phyloP scores from a whole-genome alignment of 2,329 filamentous ascomycete species.

The Lasiodiplodia gonubiensis region DNA sequence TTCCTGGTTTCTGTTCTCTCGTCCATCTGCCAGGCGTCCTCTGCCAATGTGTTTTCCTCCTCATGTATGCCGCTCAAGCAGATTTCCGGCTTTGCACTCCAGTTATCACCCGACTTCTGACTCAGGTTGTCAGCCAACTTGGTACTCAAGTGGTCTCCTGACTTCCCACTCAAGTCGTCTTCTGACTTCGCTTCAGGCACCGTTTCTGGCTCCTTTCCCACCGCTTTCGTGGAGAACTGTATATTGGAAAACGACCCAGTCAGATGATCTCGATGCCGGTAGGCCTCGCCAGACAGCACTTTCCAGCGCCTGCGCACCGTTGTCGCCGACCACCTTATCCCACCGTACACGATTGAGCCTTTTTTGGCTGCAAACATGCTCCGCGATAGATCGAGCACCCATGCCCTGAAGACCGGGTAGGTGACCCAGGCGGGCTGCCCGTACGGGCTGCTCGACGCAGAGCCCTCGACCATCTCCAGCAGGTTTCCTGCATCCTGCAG shows the following conservation, averaged over 20 bases:
- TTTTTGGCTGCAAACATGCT: background rate
- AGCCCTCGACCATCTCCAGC: conserved; percentile 17
- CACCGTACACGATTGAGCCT: conserved; percentile 16
- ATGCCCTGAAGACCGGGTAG: conserved; percentile 19
- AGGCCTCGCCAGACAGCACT: conserved; percentile 10
- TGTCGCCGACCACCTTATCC: conserved; percentile 15
- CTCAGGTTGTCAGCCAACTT: background rate
- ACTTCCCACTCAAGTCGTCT: background rate
- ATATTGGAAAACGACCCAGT: conserved; percentile 24
- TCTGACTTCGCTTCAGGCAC: background rate
- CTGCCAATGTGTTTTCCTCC: background rate
- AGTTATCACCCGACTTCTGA: background rate
- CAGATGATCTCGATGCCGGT: conserved; percentile 13
- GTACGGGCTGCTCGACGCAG: conserved; percentile 13
- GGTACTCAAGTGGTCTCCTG: background rate
- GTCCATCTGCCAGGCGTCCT: background rate
- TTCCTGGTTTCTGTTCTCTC: background rate
- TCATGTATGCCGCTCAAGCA: background rate
- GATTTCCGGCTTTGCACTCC: background rate
- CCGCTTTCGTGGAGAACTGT: conserved; percentile 12
- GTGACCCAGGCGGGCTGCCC: conserved; percentile 27
- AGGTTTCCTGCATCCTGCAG: conserved; percentile 15
- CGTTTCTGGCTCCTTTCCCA: background rate
- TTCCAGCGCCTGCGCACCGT: conserved; percentile 25
- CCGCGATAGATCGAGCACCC: conserved; percentile 22